These are phyloP conservation scores for Podospora conica DNA, from an alignment of 495 filamentous ascomycete genomes.

Conservation along the genomic window DNA sequence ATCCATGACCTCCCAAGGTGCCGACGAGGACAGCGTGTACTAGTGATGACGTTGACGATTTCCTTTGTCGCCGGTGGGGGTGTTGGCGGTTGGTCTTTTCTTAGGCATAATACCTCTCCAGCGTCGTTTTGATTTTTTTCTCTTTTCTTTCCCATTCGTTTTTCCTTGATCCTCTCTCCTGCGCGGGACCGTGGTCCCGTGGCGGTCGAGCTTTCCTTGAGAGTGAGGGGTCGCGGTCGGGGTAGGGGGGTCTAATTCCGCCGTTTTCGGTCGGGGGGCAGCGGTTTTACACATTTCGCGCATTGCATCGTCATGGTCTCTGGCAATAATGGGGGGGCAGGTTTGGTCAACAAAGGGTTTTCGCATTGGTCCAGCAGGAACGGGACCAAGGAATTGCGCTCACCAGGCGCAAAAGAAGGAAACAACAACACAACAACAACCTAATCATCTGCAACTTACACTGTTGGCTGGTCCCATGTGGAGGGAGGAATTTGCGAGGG, in stretches of 20 bases:
- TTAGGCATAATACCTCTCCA: slow-evolving; percentile 48
- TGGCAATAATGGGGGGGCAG: slow-evolving; percentile 41
- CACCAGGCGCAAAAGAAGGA: not conserved
- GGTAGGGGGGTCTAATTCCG: not conserved
- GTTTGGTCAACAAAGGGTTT: slow-evolving; percentile 37
- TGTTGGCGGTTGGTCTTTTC: slow-evolving; percentile 27
- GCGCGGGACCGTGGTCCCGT: slow-evolving; percentile 25
- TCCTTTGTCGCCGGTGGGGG: slow-evolving; percentile 35
- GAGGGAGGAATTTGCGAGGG: slow-evolving; percentile 23
- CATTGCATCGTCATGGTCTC: slow-evolving; percentile 39
- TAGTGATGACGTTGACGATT: slow-evolving; percentile 45
- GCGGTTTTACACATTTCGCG: slow-evolving; percentile 25
- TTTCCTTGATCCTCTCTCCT: slow-evolving; percentile 19
- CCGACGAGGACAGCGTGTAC: slow-evolving; percentile 56
- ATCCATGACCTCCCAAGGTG: slow-evolving; percentile 56
- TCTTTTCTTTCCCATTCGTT: slow-evolving; percentile 27
- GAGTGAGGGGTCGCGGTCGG: slow-evolving; percentile 22
- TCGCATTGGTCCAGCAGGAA: slow-evolving; percentile 36
- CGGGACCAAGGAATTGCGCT: slow-evolving; percentile 24
- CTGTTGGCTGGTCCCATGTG: slow-evolving; percentile 48
- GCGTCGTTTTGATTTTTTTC: slow-evolving; percentile 23
- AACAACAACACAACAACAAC: slow-evolving; percentile 38
- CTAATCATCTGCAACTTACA: slow-evolving; percentile 45
- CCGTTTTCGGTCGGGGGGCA: not conserved
- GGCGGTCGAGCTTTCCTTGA: slow-evolving; percentile 21